Evolutionary conservation across 2,329 filamentous ascomycete species (phyloP).

Genomic region (Beauveria bassiana): DNA sequence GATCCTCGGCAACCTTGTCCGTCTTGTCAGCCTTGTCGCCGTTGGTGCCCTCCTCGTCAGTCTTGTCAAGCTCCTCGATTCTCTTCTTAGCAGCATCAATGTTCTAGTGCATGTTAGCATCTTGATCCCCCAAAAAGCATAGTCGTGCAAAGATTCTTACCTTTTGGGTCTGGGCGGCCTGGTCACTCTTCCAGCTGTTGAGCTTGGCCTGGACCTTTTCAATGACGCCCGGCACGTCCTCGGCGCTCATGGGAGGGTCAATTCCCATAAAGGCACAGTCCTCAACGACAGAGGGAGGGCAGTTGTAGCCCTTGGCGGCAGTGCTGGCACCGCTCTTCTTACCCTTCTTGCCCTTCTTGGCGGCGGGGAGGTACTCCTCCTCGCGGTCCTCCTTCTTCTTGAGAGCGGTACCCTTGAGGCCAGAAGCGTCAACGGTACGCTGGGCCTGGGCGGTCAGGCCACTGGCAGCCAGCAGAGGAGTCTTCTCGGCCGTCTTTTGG

Average conservation of each 20-base stretch:
- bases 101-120: slow-evolving; percentile 56
- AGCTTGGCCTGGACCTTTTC: slow-evolving; percentile 94
- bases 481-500: slow-evolving; percentile 55
- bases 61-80: slow-evolving; percentile 74
- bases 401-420: slow-evolving; percentile 76
- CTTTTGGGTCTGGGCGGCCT: slow-evolving; percentile 81
- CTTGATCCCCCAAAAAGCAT: neutral
- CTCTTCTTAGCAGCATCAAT: slow-evolving; percentile 94
- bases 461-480: slow-evolving; percentile 53
- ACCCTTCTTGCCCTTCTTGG: slow-evolving; percentile 82
- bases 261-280: slow-evolving; percentile 78
- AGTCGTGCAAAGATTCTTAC: slow-evolving; percentile 43
- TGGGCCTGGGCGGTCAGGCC: slow-evolving; percentile 71
- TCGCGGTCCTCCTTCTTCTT: slow-evolving; percentile 81
- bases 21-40: slow-evolving; percentile 45
- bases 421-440: slow-evolving; percentile 77
- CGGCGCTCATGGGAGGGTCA: slow-evolving; percentile 78
- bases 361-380: slow-evolving; percentile 75
- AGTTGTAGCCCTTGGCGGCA: slow-evolving; percentile 59
- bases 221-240: slow-evolving; percentile 68
- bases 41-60: slow-evolving; percentile 39
- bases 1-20: slow-evolving; percentile 43
- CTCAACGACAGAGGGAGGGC: slow-evolving; percentile 86
- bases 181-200: slow-evolving; percentile 82
- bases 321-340: slow-evolving; percentile 52